A percentile compares a stretch with the other conserved stretches of the same genome.
phyloP scores from a whole-genome alignment of 768 basidiomycete genomes.

The Agaricus sinodeliciosus region DNA sequence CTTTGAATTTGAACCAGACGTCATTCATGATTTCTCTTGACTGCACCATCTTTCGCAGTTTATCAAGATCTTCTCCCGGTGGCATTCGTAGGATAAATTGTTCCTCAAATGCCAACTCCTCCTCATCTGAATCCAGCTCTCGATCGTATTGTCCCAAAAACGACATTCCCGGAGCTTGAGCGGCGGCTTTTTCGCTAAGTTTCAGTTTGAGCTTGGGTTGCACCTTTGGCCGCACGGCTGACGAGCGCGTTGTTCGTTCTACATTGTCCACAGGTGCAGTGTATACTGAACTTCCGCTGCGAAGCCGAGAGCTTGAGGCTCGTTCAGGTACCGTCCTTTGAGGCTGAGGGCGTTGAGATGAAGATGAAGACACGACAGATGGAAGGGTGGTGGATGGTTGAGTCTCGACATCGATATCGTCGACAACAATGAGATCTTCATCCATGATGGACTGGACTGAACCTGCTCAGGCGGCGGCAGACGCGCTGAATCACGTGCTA shows the following conservation, averaged over 20 bases:
- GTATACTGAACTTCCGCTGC: slow-evolving; percentile 25
- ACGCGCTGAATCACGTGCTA: neutral
- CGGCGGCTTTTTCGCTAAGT: slow-evolving; percentile 75
- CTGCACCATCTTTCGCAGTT: slow-evolving; percentile 74
- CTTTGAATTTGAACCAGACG: slow-evolving; percentile 98
- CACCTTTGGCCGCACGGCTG: slow-evolving; percentile 37
- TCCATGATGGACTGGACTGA: slow-evolving; percentile 28
- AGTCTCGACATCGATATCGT: slow-evolving; percentile 40
- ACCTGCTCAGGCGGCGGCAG: neutral
- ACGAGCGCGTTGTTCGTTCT: slow-evolving; percentile 57
- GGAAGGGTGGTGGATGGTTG: slow-evolving; percentile 29
- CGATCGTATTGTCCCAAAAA: slow-evolving; percentile 90
- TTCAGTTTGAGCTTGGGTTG: slow-evolving; percentile 86
- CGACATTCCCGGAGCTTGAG: slow-evolving; percentile 78
- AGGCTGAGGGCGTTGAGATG: slow-evolving; percentile 3
- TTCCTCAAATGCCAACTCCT: slow-evolving; percentile 93
- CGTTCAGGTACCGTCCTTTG: slow-evolving; percentile 16
- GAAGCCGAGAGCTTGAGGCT: slow-evolving; percentile 25
- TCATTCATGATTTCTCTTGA: slow-evolving; percentile 75
- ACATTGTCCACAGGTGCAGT: slow-evolving; percentile 22
- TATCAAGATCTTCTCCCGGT: slow-evolving; percentile 75
- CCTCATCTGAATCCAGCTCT: slow-evolving; percentile 92
- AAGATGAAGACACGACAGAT: slow-evolving; percentile 11
- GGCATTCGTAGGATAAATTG: slow-evolving; percentile 92
- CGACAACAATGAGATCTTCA: slow-evolving; percentile 57